Conservation (phyloP, 2,329 filamentous ascomycete species). For the Polytolypa hystricis region DNA sequence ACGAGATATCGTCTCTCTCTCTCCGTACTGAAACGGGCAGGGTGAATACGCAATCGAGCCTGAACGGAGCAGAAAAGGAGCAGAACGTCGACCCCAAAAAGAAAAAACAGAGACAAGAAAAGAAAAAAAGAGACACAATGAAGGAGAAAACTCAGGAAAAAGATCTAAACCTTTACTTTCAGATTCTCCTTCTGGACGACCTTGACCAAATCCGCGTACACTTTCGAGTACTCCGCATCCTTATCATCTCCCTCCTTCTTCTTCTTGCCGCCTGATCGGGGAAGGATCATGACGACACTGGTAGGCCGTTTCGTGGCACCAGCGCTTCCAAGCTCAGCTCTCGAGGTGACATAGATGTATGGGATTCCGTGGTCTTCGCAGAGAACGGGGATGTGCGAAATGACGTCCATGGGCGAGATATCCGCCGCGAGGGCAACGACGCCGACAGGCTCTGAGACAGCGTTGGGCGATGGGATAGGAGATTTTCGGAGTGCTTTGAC, state of each 20-base stretch:
- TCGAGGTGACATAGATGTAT: conserved; percentile 87
- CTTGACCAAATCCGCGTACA: conserved; percentile 47
- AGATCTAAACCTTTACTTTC: conserved; percentile 41
- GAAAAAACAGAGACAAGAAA: neutral
- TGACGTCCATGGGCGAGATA: conserved; percentile 97
- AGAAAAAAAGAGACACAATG: neutral
- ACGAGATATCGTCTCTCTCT: too few relatives aligned
- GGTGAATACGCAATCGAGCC: too few relatives aligned
- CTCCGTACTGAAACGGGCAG: too few relatives aligned
- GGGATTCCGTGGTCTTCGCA: conserved; percentile 98
- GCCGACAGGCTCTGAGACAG: conserved; percentile 51
- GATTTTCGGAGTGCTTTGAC: conserved; percentile 97
- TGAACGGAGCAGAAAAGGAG: too few relatives aligned
- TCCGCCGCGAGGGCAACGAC: conserved; percentile 91
- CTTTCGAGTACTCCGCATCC: conserved; percentile 40
- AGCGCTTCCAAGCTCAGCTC: conserved; percentile 86
- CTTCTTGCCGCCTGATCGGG: conserved; percentile 40
- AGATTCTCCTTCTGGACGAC: conserved; percentile 48
- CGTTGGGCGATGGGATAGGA: conserved; percentile 53
- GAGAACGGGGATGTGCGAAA: conserved; percentile 92
- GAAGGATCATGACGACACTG: conserved; percentile 76
- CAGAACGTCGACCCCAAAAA: too few relatives aligned
- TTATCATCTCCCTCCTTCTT: conserved; percentile 38
- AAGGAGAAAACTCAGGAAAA: neutral
- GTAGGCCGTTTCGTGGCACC: conserved; percentile 94